A percentile compares a stretch with the other conserved stretches of the same genome.
phyloP scores from a whole-genome alignment of 306 rosid genomes.

The Quercus ilex region DNA sequence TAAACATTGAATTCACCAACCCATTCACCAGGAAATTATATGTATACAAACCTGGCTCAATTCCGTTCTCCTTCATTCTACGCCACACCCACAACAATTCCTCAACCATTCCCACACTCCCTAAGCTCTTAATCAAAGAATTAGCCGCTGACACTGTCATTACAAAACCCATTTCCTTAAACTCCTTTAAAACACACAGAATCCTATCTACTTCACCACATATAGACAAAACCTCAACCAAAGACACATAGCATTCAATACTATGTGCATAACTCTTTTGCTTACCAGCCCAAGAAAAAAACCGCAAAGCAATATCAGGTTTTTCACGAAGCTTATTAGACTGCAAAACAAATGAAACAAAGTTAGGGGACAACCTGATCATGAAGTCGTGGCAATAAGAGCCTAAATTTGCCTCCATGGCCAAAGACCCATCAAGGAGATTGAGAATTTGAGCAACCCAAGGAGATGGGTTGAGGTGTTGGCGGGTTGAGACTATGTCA shows the following conservation, averaged over 20 bases:
- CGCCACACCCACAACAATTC: slow-evolving; percentile 84
- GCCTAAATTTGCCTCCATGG: slow-evolving; percentile 69
- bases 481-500: slow-evolving; percentile 51
- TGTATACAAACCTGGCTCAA: slow-evolving; percentile 51
- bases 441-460: slow-evolving; percentile 68
- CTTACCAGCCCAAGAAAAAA: slow-evolving; percentile 66
- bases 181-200: slow-evolving; percentile 23
- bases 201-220: slow-evolving; percentile 29
- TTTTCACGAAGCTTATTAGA: slow-evolving; percentile 34
- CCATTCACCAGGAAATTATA: slow-evolving; percentile 72
- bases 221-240: slow-evolving; percentile 43
- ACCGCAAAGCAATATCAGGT: slow-evolving; percentile 45
- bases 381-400: slow-evolving; percentile 53
- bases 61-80: slow-evolving; percentile 61
- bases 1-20: slow-evolving; percentile 53
- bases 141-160: slow-evolving; percentile 51
- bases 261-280: slow-evolving; percentile 53
- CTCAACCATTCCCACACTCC: slow-evolving; percentile 60
- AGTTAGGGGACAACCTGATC: slow-evolving; percentile 66
- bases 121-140: slow-evolving; percentile 56
- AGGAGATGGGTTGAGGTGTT: slow-evolving; percentile 50
- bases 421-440: slow-evolving; percentile 50
- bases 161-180: slow-evolving; percentile 36
- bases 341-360: slow-evolving; percentile 53
- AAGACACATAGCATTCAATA: slow-evolving; percentile 64